These are phyloP conservation scores for Rhytidiadelphus loreus DNA, from an alignment of 225 moss, liverwort and hornwort species.

Conservation along the genomic window DNA sequence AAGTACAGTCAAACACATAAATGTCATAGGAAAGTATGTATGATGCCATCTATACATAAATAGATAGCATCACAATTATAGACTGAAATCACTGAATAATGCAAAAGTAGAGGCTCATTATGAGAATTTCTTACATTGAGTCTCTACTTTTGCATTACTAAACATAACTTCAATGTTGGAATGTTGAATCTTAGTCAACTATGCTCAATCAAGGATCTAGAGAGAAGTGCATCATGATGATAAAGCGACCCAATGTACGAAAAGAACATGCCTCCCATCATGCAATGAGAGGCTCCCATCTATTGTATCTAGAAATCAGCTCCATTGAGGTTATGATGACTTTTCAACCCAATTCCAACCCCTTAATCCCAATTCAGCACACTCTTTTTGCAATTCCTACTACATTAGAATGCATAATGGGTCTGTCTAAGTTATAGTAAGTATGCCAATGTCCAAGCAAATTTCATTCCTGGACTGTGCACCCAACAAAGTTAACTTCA, in stretches of 20 bases:
- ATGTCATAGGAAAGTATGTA: neutral
- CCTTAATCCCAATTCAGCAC: neutral
- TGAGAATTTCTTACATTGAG: neutral
- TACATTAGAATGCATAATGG: neutral
- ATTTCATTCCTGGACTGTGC: neutral
- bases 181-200: neutral
- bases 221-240: neutral
- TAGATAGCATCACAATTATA: neutral
- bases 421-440: neutral
- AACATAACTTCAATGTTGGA: neutral
- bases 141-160: neutral
- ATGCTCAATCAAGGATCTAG: no score
- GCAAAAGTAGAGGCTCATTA: neutral
- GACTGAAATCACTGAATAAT: neutral
- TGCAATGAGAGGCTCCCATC: neutral
- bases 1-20: rapidly evolving
- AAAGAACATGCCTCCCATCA: neutral
- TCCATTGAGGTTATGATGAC: rapidly evolving
- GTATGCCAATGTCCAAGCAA: neutral
- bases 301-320: neutral
- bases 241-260: neutral
- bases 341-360: neutral
- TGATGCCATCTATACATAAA: neutral
- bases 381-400: neutral
- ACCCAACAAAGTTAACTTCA: neutral